phyloP scores from a whole-genome alignment of 805 yeast genomes.

The Monosporozyma siamensis region DNA sequence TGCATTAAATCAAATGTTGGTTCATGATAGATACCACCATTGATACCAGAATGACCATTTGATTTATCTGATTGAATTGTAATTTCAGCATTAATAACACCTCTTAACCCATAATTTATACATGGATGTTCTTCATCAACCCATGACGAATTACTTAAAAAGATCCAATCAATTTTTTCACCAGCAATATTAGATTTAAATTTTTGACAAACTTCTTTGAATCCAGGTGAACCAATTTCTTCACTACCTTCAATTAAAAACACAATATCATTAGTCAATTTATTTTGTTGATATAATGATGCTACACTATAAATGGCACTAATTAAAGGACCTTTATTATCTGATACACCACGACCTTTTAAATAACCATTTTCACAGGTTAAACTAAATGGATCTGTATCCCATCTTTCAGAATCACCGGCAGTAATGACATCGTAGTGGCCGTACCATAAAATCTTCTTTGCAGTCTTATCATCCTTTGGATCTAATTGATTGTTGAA shows the following conservation, averaged over 20 bases:
- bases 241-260: constrained; percentile 93
- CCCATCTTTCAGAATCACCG: constrained; percentile 53
- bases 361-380: constrained; percentile 75
- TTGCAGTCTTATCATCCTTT: constrained; percentile 9
- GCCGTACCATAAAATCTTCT: constrained; percentile 78
- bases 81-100: constrained; percentile 75
- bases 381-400: constrained; percentile 66
- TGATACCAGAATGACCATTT: constrained; percentile 92
- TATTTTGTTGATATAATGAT: constrained; percentile 43
- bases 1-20: constrained; percentile 82
- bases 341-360: constrained; percentile 88
- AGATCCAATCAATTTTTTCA: constrained; percentile 70
- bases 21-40: constrained; percentile 84
- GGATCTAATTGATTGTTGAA: constrained; percentile 41
- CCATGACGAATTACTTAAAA: constrained; percentile 91
- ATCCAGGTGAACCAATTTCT: constrained; percentile 86
- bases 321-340: constrained; percentile 86
- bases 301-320: constrained; percentile 86
- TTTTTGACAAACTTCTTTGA: constrained; percentile 52
- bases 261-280: constrained; percentile 61
- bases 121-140: constrained; percentile 83
- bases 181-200: constrained; percentile 47
- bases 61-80: constrained; percentile 64
- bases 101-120: constrained; percentile 87
- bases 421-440: constrained; percentile 94